A percentile compares a stretch with the other conserved stretches of the same genome.
Conservation (phyloP, 164 flowering plant species). For the Sedum album region DNA sequence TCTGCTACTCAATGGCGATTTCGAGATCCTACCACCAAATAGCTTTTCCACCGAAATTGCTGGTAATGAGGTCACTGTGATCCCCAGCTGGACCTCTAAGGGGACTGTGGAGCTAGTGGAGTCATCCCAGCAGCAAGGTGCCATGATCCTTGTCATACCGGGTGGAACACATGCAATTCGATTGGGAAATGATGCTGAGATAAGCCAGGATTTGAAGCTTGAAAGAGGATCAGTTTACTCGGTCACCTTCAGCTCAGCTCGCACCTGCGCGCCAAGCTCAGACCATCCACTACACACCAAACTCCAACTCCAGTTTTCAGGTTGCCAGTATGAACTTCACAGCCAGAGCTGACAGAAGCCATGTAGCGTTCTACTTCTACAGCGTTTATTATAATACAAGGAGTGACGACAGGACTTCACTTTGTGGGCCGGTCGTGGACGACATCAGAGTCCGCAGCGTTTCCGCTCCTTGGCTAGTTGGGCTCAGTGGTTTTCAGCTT, state of each 20-base stretch:
- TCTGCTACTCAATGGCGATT: slow-evolving; percentile 65
- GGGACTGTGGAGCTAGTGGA: slow-evolving; percentile 84
- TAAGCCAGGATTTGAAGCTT: slow-evolving; percentile 65
- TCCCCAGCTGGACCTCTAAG: slow-evolving; percentile 69
- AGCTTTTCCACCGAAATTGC: slow-evolving; percentile 34
- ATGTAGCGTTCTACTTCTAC: slow-evolving; percentile 83
- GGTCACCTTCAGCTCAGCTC: slow-evolving; percentile 84
- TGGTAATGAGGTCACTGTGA: slow-evolving; percentile 27
- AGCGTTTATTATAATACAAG: slow-evolving; percentile 88
- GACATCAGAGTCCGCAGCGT: slow-evolving; percentile 67
- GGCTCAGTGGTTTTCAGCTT: slow-evolving; percentile 19
- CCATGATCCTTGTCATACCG: slow-evolving; percentile 92
- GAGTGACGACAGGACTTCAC: slow-evolving; percentile 75
- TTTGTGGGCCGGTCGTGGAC: slow-evolving; percentile 95
- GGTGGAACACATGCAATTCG: slow-evolving; percentile 78
- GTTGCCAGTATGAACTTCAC: slow-evolving; percentile 62
- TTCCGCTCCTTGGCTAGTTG: slow-evolving; percentile 32
- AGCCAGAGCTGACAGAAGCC: no score
- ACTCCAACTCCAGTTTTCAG: slow-evolving; percentile 51
- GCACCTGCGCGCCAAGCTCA: slow-evolving; percentile 96
- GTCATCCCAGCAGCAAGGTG: slow-evolving; percentile 78
- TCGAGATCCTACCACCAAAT: slow-evolving; percentile 72
- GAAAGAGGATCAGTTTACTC: slow-evolving; percentile 78
- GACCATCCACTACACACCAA: slow-evolving; percentile 58
- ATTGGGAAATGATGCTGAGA: slow-evolving; percentile 83